These are phyloP conservation scores for Aspergillus novoparasiticus DNA, from an alignment of 2,329 filamentous ascomycete genomes.

Conservation along the genomic window DNA sequence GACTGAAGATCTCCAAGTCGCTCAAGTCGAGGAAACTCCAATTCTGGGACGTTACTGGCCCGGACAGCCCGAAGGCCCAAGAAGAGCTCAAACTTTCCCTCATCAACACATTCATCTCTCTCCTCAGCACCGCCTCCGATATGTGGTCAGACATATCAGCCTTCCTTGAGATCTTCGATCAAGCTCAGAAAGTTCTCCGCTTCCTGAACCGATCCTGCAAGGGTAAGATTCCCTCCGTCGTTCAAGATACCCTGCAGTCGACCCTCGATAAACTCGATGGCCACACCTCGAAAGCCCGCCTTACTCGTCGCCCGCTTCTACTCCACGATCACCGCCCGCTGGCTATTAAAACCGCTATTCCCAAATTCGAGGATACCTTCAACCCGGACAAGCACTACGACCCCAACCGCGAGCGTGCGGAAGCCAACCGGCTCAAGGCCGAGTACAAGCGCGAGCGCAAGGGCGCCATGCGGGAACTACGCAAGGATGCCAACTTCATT, in stretches of 20 bases:
- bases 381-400: conserved; percentile 98
- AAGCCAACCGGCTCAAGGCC: conserved; percentile 78
- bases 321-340: conserved; percentile 88
- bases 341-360: conserved; percentile 82
- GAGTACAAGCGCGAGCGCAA: conserved; percentile 96
- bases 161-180: conserved; percentile 77
- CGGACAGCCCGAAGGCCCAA: conserved; percentile 19
- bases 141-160: conserved; percentile 73
- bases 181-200: conserved; percentile 60
- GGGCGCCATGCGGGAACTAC: conserved; percentile 87
- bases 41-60: conserved; percentile 58
- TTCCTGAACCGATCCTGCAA: conserved; percentile 62
- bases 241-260: conserved; percentile 32
- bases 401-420: conserved; percentile 84
- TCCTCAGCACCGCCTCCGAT: conserved; percentile 69
- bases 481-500: conserved; percentile 94
- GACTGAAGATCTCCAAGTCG: conserved; percentile 46
- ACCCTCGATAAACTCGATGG: conserved; percentile 41
- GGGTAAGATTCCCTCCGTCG: conserved; percentile 51
- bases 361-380: conserved; percentile 95
- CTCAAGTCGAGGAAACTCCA: conserved; percentile 54
- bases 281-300: conserved; percentile 60
- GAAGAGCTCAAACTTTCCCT: conserved; percentile 61
- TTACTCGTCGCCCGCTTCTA: conserved; percentile 74
- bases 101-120: conserved; percentile 62